Evolutionary conservation across 1,284 basidiomycete genomes (phyloP), one percentile per base, ranked within the genome.

Genomic region (Heterobasidion parviporum): DNA sequence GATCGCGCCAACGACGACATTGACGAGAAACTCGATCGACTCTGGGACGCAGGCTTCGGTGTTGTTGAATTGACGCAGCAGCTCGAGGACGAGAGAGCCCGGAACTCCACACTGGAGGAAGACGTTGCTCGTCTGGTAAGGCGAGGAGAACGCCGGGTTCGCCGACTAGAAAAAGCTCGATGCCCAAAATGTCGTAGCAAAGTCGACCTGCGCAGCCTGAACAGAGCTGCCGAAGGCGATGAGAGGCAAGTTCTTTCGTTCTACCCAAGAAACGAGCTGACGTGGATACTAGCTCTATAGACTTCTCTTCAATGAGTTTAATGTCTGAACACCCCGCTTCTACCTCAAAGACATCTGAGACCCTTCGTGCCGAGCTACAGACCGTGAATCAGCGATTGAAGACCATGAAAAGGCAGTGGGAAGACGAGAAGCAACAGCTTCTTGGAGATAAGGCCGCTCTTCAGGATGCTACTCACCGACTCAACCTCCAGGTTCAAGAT

Each of bases 11-110:
- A 93, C 67, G 82, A 88, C 46, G 87, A 80, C 62, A 87, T 94
- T 52, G 91, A 94, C 62, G 83, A 90, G 63, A 92, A 92, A 67
- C 75, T 94, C 8, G 87, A 89, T 65, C 83, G 85, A 57, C 81
- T 94, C 6, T 87, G 89, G 63, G 82, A 89, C 56, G 86, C 87
- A 2, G 89, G 89, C 1, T 68, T 85, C 5, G 86, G 82, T 35
- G 82, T 82, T 32, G 80, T 91, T 44, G 80, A 77, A 8, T 72
- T 91, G 36, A 85, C 84, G 0, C 76, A 78, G 69, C 83, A 83
- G 58, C 78, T 92, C 3, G 83, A 86, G 60, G 85, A 88, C 57
- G 85, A 88, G 1, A 79, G 82, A 6, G 66, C 71, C 3, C 77
- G 72, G 59, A 83, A 87, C 20, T 67, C 70, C 2, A 60, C 67